phyloP scores from a whole-genome alignment of 1,284 basidiomycete genomes.

The Cryptococcus floricola region DNA sequence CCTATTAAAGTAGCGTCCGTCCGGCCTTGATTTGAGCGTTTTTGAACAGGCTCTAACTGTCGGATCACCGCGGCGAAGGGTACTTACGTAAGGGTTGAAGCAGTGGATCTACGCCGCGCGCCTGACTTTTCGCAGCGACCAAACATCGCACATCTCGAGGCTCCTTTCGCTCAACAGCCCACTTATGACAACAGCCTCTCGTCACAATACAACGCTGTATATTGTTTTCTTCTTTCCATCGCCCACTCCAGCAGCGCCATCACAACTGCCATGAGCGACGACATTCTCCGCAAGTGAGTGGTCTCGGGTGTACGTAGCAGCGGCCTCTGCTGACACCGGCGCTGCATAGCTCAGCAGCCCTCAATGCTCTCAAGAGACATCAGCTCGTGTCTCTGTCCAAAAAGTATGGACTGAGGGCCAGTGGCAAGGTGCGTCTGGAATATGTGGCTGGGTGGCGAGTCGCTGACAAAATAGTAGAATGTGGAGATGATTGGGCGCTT shows the following conservation, averaged over 20 bases:
- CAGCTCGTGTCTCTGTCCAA: slow-evolving; percentile 46
- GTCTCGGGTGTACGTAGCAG: not conserved
- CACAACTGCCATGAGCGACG: slow-evolving; percentile 16
- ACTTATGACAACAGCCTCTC: not conserved
- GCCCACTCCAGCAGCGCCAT: not conserved
- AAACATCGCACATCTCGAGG: not conserved
- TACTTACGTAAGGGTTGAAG: too few species aligned
- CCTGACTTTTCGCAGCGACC: not conserved
- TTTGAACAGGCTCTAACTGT: too few species aligned
- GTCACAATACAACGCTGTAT: not conserved
- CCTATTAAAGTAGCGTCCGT: too few species aligned
- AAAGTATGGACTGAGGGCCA: slow-evolving; percentile 43
- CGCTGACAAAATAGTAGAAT: slow-evolving; percentile 29
- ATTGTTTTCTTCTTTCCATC: not conserved
- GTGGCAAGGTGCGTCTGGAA: slow-evolving; percentile 38
- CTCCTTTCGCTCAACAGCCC: not conserved
- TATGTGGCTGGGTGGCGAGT: not conserved
- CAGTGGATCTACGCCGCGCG: too few species aligned
- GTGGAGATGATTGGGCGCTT: slow-evolving; percentile 37
- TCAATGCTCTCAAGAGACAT: slow-evolving; percentile 42
- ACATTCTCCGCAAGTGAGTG: slow-evolving; percentile 31
- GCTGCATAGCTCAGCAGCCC: slow-evolving; percentile 34
- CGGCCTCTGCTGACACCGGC: not conserved
- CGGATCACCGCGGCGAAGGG: too few species aligned
- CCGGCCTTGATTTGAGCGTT: too few species aligned